These are phyloP conservation scores for Cryptococcus sp. DNA, from an alignment of 1,284 basidiomycete genomes.

Conservation along the genomic window DNA sequence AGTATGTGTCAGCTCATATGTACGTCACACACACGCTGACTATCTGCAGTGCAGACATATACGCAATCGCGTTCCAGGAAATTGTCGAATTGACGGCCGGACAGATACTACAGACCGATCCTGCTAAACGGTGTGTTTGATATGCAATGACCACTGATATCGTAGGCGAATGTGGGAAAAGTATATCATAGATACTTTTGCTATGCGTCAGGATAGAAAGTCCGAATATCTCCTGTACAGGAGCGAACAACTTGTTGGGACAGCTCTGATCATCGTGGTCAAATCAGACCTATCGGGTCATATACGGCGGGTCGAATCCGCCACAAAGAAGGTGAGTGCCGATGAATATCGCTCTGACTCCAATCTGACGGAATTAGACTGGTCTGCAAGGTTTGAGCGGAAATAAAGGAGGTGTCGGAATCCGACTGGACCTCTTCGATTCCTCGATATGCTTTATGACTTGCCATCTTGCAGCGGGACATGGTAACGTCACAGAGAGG, in stretches of 20 bases:
- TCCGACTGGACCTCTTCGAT: conserved; percentile 85
- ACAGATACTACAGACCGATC: conserved; percentile 93
- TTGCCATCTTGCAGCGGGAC: conserved; percentile 86
- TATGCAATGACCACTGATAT: background rate
- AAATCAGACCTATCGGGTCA: conserved; percentile 68
- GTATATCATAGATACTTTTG: conserved; percentile 72
- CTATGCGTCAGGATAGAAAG: conserved; percentile 58
- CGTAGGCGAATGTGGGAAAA: conserved; percentile 78
- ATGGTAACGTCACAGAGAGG: conserved; percentile 79
- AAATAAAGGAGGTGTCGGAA: conserved; percentile 92
- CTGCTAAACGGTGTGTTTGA: conserved; percentile 70
- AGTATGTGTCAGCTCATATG: conserved; percentile 51
- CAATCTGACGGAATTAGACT: conserved; percentile 57
- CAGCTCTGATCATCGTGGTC: conserved; percentile 80
- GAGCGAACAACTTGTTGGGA: conserved; percentile 92
- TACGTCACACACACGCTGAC: background rate
- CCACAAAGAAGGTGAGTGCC: conserved; percentile 71
- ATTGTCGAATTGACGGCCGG: conserved; percentile 95
- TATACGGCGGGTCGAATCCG: conserved; percentile 85
- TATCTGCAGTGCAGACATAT: conserved; percentile 71
- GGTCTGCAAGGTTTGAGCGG: conserved; percentile 95
- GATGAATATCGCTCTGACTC: background rate
- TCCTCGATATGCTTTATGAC: conserved; percentile 93
- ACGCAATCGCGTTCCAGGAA: conserved; percentile 93
- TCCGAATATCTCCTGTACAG: conserved; percentile 78